phyloP scores from a whole-genome alignment of 139 green algal genomes.

The Gonium pectorale region DNA sequence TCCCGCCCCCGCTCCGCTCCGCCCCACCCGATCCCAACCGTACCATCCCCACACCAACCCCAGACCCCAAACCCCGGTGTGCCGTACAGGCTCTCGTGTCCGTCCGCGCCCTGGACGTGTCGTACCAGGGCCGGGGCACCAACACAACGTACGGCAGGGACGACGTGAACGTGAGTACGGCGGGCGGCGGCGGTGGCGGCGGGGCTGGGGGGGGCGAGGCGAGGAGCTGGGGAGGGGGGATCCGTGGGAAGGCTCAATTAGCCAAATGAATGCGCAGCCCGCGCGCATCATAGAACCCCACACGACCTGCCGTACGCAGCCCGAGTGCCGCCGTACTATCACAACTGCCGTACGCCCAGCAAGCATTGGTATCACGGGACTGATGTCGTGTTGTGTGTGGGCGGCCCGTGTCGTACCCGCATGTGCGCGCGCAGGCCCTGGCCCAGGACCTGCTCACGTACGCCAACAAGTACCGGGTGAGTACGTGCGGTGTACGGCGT shows the following conservation, averaged over 20 bases:
- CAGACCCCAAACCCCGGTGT: too few relatives aligned
- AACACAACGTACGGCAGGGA: background rate
- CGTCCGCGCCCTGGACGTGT: conserved; percentile 12
- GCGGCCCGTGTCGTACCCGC: background rate
- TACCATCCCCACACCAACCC: too few relatives aligned
- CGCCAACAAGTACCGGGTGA: conserved; percentile 7
- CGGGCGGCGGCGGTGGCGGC: background rate
- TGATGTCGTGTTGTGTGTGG: background rate
- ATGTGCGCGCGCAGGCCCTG: background rate
- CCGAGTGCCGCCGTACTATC: background rate
- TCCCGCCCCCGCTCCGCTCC: too few relatives aligned
- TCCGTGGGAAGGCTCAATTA: too few relatives aligned
- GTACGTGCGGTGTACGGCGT: background rate
- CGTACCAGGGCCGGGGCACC: background rate
- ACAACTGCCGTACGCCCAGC: background rate
- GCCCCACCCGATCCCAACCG: too few relatives aligned
- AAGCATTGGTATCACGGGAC: background rate
- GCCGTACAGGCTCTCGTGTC: conserved; percentile 16
- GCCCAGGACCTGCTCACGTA: conserved; percentile 18
- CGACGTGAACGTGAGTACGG: background rate
- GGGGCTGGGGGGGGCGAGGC: too few relatives aligned
- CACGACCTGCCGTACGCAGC: background rate
- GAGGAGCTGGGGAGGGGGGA: too few relatives aligned
- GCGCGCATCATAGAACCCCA: background rate
- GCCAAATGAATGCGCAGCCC: background rate